Evolutionary conservation across 495 filamentous ascomycete genomes (phyloP).

Genomic region (Lasiosphaeria ovina): DNA sequence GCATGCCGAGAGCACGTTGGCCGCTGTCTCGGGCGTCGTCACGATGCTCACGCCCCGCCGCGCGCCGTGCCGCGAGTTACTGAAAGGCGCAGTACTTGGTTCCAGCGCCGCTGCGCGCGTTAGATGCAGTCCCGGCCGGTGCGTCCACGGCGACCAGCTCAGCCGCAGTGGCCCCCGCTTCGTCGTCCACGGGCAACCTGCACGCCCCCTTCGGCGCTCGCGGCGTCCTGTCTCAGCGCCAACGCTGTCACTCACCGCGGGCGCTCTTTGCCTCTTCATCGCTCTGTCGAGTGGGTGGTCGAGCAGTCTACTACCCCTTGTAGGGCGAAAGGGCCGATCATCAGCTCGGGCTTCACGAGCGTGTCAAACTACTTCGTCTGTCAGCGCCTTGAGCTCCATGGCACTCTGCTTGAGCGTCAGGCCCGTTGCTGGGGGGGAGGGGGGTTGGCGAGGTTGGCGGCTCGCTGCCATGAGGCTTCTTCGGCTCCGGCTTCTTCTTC

Average conservation of each 20-base stretch:
- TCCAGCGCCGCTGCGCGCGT: constrained; percentile 12
- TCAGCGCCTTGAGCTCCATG: too few relatives aligned
- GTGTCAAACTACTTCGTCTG: too few relatives aligned
- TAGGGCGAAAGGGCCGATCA: too few relatives aligned
- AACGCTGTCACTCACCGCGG: too few relatives aligned
- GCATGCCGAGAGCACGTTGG: constrained; percentile 22
- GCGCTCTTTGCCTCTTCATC: too few relatives aligned
- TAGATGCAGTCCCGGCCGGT: constrained; percentile 32
- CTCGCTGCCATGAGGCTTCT: not conserved
- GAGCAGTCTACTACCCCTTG: too few relatives aligned
- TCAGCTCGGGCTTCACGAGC: too few relatives aligned
- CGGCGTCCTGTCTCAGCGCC: not conserved
- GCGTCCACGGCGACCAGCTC: constrained; percentile 35
- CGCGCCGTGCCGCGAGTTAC: constrained; percentile 36
- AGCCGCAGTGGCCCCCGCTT: not conserved
- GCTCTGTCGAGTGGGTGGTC: too few relatives aligned
- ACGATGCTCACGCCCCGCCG: constrained; percentile 37
- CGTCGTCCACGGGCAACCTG: constrained; percentile 7
- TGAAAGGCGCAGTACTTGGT: constrained; percentile 37
- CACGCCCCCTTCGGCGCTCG: constrained; percentile 4
- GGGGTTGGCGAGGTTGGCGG: not conserved
- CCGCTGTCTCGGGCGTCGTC: constrained; percentile 35
- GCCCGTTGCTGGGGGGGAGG: not conserved
- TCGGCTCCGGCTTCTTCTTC: constrained; percentile 14
- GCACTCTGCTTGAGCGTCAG: too few relatives aligned